These are phyloP conservation scores for Botrytis sinoallii DNA, from an alignment of 2,329 filamentous ascomycete species.

Conservation along the genomic window DNA sequence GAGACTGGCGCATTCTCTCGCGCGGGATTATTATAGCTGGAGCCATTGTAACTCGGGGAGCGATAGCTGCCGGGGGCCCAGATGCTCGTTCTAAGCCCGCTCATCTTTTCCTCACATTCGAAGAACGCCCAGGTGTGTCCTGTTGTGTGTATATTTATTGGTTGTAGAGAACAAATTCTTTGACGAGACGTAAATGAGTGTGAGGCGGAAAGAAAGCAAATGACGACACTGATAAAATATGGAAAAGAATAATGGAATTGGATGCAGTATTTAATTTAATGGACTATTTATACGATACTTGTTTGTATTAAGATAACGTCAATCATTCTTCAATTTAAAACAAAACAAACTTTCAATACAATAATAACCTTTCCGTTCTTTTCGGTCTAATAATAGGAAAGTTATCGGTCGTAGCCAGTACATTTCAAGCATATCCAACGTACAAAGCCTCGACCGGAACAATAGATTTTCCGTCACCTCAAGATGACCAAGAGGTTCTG, in stretches of 20 bases:
- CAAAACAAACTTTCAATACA: not conserved
- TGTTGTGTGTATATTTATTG: not conserved
- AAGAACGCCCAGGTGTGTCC: not conserved
- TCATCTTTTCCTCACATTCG: conserved; percentile 2
- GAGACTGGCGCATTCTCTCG: conserved; percentile 10
- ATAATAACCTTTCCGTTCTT: not conserved
- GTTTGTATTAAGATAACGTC: not conserved
- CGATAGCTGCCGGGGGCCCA: conserved; percentile 11
- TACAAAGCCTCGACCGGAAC: not conserved
- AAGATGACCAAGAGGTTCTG: too few species aligned
- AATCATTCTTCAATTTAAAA: not conserved
- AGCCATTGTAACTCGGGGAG: not conserved
- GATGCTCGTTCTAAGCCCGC: conserved; percentile 13
- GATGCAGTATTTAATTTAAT: not conserved
- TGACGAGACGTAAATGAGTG: not conserved
- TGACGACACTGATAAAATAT: not conserved
- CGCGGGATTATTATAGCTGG: not conserved
- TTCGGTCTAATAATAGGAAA: not conserved
- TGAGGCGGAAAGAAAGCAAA: conserved; percentile 1
- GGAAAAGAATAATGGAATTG: not conserved
- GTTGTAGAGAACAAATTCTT: not conserved
- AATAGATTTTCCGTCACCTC: not conserved
- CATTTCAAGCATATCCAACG: not conserved
- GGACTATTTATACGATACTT: not conserved
- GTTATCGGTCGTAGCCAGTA: not conserved